Evolutionary conservation across 495 filamentous ascomycete genomes (phyloP), one percentile per base, ranked within the genome.

Genomic region (Thozetella sp.): DNA sequence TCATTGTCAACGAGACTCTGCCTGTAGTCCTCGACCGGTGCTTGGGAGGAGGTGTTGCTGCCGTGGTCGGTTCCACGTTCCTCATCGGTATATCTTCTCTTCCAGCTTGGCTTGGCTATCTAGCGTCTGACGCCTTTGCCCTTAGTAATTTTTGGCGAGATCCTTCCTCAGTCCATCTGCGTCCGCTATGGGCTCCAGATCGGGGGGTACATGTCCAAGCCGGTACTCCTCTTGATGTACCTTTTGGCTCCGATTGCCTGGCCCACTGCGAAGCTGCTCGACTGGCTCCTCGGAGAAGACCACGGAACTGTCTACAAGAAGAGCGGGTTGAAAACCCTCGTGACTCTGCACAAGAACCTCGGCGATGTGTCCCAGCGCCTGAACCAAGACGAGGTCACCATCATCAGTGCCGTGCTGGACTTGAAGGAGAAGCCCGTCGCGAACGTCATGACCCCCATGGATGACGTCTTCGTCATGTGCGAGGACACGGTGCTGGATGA

Each of bases 131-230:
- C 48, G 57, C 58, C 30, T 17, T 23, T 24, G 53, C 12, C 20
- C 25, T 9, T 22, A 96, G 95, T 99, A 61, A 98, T 99, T 65
- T 99, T 99, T 70, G 95, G 95, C 58, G 95, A 99, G 76, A 82
- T 99, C 64, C 89, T 96, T 48, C 95, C 95, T 20, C 95, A 99
- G 71, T 97, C 93, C 24, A 84, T 98, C 52, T 99, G 95, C 71
- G 95, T 98, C 56, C 91, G 96, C 56, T 97, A 97, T 71, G 95
- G 95, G 51, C 86, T 98, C 22, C 91, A 90, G n/a, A 98, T 99
- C 67, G 95, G 95, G 37, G 93, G 94, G 37, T 94, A 88, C 79
- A 93, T 97, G 90, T 88, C 93, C 43, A 93, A 92, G 51, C 87
- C 91, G 55, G 95, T 99, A 43, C 79, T 96, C 27, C 75, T 81